Base-by-base conservation (phyloP, 805 yeast genomes). In the Candida methanosorbosa region DNA sequence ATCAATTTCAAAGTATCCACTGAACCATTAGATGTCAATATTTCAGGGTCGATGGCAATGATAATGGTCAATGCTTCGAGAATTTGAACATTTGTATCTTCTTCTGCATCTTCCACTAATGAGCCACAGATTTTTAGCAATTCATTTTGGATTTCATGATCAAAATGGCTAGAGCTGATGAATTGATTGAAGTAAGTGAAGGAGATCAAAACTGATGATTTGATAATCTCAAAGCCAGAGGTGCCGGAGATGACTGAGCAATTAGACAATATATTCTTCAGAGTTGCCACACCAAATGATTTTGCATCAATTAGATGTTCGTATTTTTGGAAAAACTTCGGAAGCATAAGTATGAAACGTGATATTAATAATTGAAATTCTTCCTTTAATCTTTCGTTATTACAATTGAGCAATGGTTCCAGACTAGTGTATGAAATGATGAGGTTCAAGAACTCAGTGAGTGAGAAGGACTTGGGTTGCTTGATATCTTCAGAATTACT, bases 31-130 rank as follows among this genome's bases (percentile, higher is more conserved):
- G 49, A 44, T 3, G 64, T 57, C 25, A 57, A 37, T 2, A 48
- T 41, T 8, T 44, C 47, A 33, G 61, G 63, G 39, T 68, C 63
- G 8, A 80, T 63, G 32, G 66, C 63, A 27, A 82, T 69, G 1
- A 78, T 71, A 3, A 69, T 64, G 1, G 77, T 65, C n/a, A 83
- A 55, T 0, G 81, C 70, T 50, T 87, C 95, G 11, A 83, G 66
- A 28, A 88, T 56, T 31, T 81, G 66, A 1, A 87, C 72, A 24
- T 82, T 75, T 0, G 95, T 72, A 47, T 88, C 97, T 30, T 85
- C 95, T 30, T 77, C 82, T 0, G 92, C 72, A 1, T 74, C 80
- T 2, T 67, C 70, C 3, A 70, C 49, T 9, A 90, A 54, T 2
- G 66, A 52, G 3, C 53, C 48, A 9, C 78, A 65, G 0, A 73